A percentile compares a stretch with the other conserved stretches of the same genome.
phyloP scores from a whole-genome alignment of 345 rosid genomes.

The Eucalyptus dawsonii region DNA sequence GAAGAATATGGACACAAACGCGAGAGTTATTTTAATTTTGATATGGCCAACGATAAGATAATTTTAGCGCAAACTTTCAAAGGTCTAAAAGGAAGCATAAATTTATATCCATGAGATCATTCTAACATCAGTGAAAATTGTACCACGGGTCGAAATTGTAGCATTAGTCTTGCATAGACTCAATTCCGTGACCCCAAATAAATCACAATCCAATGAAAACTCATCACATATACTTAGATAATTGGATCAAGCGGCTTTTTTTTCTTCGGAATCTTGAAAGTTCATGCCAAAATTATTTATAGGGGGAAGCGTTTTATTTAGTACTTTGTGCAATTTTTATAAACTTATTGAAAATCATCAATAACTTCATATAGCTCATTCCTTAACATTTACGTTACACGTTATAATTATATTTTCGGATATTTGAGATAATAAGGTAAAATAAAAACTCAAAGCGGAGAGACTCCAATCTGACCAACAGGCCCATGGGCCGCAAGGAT shows the following conservation, averaged over 20 bases:
- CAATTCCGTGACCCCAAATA: neutral
- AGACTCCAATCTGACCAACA: neutral
- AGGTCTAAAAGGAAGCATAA: neutral
- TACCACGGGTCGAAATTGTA: neutral
- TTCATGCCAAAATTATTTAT: rapidly evolving
- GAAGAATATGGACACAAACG: neutral
- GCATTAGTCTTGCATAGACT: neutral
- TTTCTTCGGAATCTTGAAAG: neutral
- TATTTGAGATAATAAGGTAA: neutral
- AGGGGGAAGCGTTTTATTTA: neutral
- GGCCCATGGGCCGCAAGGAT: neutral
- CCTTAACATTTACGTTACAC: neutral
- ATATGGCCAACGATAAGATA: neutral
- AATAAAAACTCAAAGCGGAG: neutral
- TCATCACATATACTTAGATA: neutral
- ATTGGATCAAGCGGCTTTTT: neutral
- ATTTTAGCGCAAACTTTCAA: neutral
- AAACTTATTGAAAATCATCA: neutral
- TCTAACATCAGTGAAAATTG: neutral
- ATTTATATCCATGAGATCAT: neutral
- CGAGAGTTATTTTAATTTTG: neutral
- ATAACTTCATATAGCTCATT: neutral
- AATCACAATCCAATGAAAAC: neutral
- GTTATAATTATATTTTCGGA: neutral
- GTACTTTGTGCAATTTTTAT: neutral